phyloP scores from a whole-genome alignment of 495 filamentous ascomycete species.

The Xylaria palmicola region DNA sequence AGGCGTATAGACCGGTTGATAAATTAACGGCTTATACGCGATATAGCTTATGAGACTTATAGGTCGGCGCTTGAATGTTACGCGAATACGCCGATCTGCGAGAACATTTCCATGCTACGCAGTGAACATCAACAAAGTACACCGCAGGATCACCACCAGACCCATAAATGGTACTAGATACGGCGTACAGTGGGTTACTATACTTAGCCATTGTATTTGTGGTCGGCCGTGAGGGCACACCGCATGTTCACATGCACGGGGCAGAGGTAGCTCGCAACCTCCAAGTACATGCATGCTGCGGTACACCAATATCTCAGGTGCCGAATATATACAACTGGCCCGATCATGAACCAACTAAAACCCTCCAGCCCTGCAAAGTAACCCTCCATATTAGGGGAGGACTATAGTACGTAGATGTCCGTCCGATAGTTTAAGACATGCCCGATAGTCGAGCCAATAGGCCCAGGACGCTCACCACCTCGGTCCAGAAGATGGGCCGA shows the following conservation, averaged over 20 bases:
- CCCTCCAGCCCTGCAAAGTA: background rate
- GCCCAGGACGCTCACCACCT: background rate
- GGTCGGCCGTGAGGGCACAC: background rate
- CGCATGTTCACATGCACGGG: background rate
- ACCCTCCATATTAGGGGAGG: background rate
- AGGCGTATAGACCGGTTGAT: no score
- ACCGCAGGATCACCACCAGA: background rate
- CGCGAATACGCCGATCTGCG: no score
- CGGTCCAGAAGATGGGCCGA: constrained; percentile 3
- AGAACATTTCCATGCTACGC: no score
- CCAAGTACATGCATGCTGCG: background rate
- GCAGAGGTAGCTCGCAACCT: background rate
- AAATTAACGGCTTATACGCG: no score
- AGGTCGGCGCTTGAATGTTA: no score
- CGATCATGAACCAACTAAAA: no score
- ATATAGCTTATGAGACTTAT: no score
- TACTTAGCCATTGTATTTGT: background rate
- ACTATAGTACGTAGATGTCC: background rate
- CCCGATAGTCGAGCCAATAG: background rate
- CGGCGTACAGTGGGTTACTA: background rate
- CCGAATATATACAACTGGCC: no score
- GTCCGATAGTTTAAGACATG: background rate
- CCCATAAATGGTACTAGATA: background rate
- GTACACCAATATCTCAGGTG: background rate
- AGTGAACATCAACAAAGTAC: no score